Percentiles rank a stretch among this genome's conserved stretches.
Conservation (phyloP, 73 alveolate genomes). For the Tetrahymena thermophila region DNA sequence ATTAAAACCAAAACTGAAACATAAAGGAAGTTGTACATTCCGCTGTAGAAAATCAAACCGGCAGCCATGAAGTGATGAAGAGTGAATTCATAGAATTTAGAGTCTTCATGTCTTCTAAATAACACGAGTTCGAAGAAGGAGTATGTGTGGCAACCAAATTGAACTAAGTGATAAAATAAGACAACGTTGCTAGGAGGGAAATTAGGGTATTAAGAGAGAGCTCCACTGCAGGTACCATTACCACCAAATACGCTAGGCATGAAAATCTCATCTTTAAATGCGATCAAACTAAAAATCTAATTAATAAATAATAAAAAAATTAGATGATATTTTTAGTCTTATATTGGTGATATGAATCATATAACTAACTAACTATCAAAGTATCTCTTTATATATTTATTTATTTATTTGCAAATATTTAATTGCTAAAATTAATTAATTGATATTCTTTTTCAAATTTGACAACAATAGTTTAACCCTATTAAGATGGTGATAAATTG, state of each 20-base stretch:
- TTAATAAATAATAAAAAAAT: not conserved
- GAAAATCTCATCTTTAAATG: not conserved
- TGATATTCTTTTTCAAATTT: too few relatives aligned
- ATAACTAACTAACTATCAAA: too few relatives aligned
- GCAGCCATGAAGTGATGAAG: constrained; percentile 32
- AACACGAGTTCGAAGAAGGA: not conserved
- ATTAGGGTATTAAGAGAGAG: not conserved
- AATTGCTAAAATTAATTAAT: not conserved
- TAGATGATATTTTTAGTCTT: not conserved
- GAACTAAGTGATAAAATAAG: not conserved
- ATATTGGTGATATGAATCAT: too few relatives aligned
- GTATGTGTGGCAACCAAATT: not conserved
- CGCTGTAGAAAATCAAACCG: constrained; percentile 16
- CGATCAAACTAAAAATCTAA: not conserved
- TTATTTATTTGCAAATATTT: too few relatives aligned
- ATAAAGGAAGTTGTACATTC: constrained; percentile 4
- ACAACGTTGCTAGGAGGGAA: not conserved
- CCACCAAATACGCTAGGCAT: not conserved
- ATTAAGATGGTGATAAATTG: too few relatives aligned
- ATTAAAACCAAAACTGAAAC: constrained; percentile 11
- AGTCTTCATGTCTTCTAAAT: constrained; percentile 8
- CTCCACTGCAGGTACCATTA: not conserved
- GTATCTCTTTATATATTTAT: too few relatives aligned
- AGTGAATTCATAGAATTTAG: constrained; percentile 27
- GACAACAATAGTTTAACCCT: not conserved